Conservation (phyloP, 1,139 yeast species). For the Candida sp. region DNA sequence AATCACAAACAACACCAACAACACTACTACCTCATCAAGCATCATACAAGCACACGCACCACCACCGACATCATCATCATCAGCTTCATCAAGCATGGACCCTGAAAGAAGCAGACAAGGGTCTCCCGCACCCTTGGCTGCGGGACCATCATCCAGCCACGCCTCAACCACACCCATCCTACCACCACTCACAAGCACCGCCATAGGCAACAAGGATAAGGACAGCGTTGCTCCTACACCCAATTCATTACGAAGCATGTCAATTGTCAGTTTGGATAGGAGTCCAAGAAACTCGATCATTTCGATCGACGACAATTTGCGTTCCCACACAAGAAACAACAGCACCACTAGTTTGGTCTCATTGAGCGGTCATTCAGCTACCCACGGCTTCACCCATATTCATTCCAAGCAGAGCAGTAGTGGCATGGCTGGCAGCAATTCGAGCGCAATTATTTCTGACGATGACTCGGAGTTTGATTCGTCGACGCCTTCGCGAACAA, state of each 20-base stretch:
- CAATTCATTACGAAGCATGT: constrained; percentile 33
- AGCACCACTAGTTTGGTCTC: constrained; percentile 35
- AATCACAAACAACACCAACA: not conserved
- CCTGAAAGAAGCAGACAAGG: not conserved
- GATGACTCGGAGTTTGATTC: constrained; percentile 39
- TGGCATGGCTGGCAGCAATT: constrained; percentile 5
- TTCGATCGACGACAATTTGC: constrained; percentile 38
- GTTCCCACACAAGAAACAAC: constrained; percentile 36
- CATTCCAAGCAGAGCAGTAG: constrained; percentile 5
- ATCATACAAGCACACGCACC: not conserved
- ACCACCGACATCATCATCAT: constrained; percentile 4
- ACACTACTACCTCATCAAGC: not conserved
- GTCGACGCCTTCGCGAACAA: constrained; percentile 19
- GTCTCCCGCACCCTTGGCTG: constrained; percentile 1
- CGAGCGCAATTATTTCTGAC: constrained; percentile 33
- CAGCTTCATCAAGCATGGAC: not conserved
- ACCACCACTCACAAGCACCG: constrained; percentile 1
- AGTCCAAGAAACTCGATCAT: constrained; percentile 49
- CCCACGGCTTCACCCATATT: not conserved
- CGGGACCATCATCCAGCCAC: constrained; percentile 4
- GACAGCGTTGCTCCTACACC: constrained; percentile 15
- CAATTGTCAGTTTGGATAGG: constrained; percentile 39
- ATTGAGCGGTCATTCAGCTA: constrained; percentile 10
- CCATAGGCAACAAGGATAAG: not conserved
- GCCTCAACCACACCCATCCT: constrained; percentile 1